Conservation (phyloP, 78 protist species). For the Monocercomonoides exilis region DNA sequence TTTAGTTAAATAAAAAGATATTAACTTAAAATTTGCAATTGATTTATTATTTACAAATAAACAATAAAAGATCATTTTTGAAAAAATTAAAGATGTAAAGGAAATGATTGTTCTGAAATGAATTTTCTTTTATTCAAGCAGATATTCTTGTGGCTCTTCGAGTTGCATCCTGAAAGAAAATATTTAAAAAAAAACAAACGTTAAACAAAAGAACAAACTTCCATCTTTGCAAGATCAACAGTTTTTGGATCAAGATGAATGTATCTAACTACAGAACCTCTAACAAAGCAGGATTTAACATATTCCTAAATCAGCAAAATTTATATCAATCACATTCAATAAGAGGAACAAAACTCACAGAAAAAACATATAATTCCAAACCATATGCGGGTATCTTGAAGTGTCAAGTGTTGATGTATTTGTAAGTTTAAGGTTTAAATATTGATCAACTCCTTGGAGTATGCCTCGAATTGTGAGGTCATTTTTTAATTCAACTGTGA, state of each 20-base stretch:
- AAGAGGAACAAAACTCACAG: neutral
- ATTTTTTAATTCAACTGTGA: slow-evolving; percentile 77
- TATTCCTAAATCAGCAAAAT: slow-evolving; percentile 33
- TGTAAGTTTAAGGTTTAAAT: slow-evolving; percentile 69
- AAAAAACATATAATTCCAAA: slow-evolving; percentile 13
- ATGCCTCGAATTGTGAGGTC: slow-evolving; percentile 50
- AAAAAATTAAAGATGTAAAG: no score
- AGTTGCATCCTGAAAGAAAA: neutral
- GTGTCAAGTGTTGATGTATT: slow-evolving; percentile 60
- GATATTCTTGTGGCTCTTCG: no score
- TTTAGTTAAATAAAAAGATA: no score
- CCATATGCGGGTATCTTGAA: slow-evolving; percentile 79
- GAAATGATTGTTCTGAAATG: no score
- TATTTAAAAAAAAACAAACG: no score
- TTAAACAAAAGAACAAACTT: no score
- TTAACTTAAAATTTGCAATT: no score
- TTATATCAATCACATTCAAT: no score
- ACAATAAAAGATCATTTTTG: no score
- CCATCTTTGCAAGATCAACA: slow-evolving; percentile 80
- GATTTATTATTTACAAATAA: no score
- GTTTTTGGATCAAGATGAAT: slow-evolving; percentile 66
- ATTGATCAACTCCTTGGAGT: slow-evolving; percentile 87
- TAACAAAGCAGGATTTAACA: slow-evolving; percentile 78
- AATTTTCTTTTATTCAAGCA: no score
- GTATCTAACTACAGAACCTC: slow-evolving; percentile 89